A percentile compares a stretch with the other conserved stretches of the same genome.
These are phyloP conservation scores for Cystobasidiaceae sp. DNA, from an alignment of 1,284 basidiomycete species.

Conservation along the genomic window DNA sequence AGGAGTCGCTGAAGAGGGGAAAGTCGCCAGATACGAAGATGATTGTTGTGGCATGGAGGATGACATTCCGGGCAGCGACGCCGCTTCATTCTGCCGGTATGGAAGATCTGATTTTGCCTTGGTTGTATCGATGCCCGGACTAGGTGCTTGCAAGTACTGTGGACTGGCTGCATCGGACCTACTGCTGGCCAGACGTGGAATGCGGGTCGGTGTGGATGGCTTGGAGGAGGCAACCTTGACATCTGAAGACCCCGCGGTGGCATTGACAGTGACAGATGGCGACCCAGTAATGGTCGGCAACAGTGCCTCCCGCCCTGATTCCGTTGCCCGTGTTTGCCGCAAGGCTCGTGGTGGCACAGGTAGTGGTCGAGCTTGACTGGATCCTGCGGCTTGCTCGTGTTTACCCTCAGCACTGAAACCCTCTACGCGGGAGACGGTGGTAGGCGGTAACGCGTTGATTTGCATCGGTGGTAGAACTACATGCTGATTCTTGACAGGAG, in stretches of 20 bases:
- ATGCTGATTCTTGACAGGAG: conserved; percentile 55
- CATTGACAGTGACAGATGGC: conserved; percentile 60
- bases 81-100: conserved; percentile 18
- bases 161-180: conserved; percentile 17
- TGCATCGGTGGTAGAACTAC: conserved; percentile 74
- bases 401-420: conserved; percentile 13
- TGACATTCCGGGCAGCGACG: conserved; percentile 17
- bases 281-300: conserved; percentile 85
- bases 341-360: conserved; percentile 7
- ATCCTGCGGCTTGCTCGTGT: background rate
- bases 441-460: conserved; percentile 69
- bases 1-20: background rate
- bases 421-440: conserved; percentile 66
- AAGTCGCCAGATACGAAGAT: conserved; percentile 3
- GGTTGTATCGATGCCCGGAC: background rate
- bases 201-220: conserved; percentile 31
- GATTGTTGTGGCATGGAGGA: conserved; percentile 19
- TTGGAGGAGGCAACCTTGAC: background rate
- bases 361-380: conserved; percentile 5
- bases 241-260: background rate
- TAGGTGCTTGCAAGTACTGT: background rate
- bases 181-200: conserved; percentile 23
- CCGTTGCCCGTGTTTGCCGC: no score
- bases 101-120: background rate
- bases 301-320: no score